A percentile compares a stretch with the other conserved stretches of the same genome.
phyloP scores from a whole-genome alignment of 2,329 filamentous ascomycete genomes.

The Trichoderma endophyticum region DNA sequence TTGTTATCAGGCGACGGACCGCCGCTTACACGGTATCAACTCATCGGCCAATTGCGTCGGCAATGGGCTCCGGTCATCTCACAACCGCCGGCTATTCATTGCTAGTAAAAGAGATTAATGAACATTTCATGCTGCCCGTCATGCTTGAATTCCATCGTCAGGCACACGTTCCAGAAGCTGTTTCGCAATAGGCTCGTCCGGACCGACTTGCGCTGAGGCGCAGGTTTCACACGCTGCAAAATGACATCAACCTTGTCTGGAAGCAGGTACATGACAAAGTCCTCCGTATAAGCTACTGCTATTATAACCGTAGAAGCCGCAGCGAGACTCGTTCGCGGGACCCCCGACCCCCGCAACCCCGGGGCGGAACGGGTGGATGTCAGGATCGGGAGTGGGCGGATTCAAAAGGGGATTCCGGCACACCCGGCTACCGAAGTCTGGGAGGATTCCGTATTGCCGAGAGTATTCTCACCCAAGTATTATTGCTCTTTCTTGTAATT shows the following conservation, averaged over 20 bases:
- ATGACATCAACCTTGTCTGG: neutral
- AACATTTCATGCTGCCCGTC: neutral
- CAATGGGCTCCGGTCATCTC: neutral
- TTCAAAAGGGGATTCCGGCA: neutral
- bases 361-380: conserved; percentile 10
- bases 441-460: conserved; percentile 3
- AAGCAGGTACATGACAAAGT: neutral
- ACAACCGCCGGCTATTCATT: neutral
- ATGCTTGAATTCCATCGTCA: neutral
- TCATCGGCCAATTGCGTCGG: neutral
- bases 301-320: neutral
- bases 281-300: neutral
- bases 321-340: neutral
- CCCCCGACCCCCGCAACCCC: neutral
- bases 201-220: neutral
- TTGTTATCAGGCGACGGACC: neutral
- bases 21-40: neutral
- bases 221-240: neutral
- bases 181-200: neutral
- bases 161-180: conserved; percentile 1
- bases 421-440: neutral
- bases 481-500: neutral
- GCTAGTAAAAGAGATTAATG: neutral
- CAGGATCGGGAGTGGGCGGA: neutral
- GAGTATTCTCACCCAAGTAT: neutral